phyloP scores from a whole-genome alignment of 768 basidiomycete genomes.

The Auricularia sp. region DNA sequence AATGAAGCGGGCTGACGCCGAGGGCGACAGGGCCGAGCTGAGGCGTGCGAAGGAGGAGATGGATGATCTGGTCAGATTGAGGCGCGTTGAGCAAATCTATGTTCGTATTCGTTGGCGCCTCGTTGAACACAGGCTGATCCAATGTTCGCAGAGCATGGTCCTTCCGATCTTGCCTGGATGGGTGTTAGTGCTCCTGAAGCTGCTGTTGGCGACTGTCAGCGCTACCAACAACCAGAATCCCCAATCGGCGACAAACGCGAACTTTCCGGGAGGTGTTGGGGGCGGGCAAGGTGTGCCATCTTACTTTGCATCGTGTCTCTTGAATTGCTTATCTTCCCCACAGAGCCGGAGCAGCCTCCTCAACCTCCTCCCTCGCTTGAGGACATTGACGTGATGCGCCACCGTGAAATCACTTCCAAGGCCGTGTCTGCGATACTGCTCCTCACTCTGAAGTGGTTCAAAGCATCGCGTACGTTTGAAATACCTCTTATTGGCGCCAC shows the following conservation, averaged over 20 bases:
- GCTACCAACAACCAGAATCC: slow-evolving; percentile 57
- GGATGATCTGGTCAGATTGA: slow-evolving; percentile 78
- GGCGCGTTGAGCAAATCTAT: slow-evolving; percentile 88
- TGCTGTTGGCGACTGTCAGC: slow-evolving; percentile 87
- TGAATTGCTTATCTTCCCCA: background rate
- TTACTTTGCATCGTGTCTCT: slow-evolving; percentile 1
- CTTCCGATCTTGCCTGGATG: slow-evolving; percentile 79
- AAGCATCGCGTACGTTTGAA: slow-evolving; percentile 76
- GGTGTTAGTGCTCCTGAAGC: slow-evolving; percentile 87
- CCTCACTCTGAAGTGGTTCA: slow-evolving; percentile 93
- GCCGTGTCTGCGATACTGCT: slow-evolving; percentile 92
- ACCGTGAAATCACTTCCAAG: slow-evolving; percentile 96
- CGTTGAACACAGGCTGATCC: slow-evolving; percentile 1
- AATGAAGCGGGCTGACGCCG: slow-evolving; percentile 33
- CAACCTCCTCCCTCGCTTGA: slow-evolving; percentile 69
- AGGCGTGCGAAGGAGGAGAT: slow-evolving; percentile 56
- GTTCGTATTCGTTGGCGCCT: slow-evolving; percentile 35
- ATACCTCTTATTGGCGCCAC: background rate
- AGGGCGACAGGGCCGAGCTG: slow-evolving; percentile 37
- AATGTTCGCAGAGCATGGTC: slow-evolving; percentile 53
- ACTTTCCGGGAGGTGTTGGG: slow-evolving; percentile 58
- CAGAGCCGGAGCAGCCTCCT: slow-evolving; percentile 40
- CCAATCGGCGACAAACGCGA: slow-evolving; percentile 51
- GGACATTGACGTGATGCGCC: slow-evolving; percentile 86
- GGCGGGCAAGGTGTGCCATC: slow-evolving; percentile 42